These are phyloP conservation scores for Pythium brachiatum DNA, from an alignment of 352 stramenopile species.

Conservation along the genomic window DNA sequence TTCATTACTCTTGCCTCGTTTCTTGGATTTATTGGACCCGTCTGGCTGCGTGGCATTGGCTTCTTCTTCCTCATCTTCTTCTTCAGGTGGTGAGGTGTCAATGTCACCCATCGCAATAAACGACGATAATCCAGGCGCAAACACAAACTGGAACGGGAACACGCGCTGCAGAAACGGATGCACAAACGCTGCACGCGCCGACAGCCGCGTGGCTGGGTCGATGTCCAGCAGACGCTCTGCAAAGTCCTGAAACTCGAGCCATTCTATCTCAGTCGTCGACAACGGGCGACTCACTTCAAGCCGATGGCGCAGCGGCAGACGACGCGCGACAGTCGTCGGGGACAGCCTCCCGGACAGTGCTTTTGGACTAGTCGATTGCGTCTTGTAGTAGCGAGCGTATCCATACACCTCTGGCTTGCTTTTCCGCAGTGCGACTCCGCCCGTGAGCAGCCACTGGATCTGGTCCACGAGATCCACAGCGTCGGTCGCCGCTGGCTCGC, in stretches of 20 bases:
- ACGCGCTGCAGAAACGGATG: slow-evolving; percentile 70
- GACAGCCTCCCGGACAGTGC: neutral
- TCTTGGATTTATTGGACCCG: neutral
- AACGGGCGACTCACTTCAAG: slow-evolving; percentile 33
- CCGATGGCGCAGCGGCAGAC: slow-evolving; percentile 23
- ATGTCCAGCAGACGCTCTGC: slow-evolving; percentile 49
- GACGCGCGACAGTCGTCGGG: neutral
- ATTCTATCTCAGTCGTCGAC: slow-evolving; percentile 9
- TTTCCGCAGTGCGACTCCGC: slow-evolving; percentile 12
- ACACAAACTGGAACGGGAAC: slow-evolving; percentile 66
- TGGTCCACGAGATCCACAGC: slow-evolving; percentile 19
- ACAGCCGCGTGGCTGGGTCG: slow-evolving; percentile 41
- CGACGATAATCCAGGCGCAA: slow-evolving; percentile 21
- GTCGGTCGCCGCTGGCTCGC: slow-evolving; percentile 7
- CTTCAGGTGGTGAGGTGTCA: slow-evolving; percentile 8
- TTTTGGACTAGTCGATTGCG: neutral
- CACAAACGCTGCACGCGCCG: slow-evolving; percentile 49
- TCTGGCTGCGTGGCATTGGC: neutral
- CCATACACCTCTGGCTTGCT: slow-evolving; percentile 3
- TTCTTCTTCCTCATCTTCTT: slow-evolving; percentile 6
- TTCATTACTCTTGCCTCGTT: neutral
- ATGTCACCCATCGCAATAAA: neutral
- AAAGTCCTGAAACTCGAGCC: slow-evolving; percentile 48
- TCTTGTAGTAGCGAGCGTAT: slow-evolving; percentile 18
- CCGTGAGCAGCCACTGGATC: slow-evolving; percentile 24